phyloP scores from a whole-genome alignment of 129 eudicot species.

The Artemisia argyi region DNA sequence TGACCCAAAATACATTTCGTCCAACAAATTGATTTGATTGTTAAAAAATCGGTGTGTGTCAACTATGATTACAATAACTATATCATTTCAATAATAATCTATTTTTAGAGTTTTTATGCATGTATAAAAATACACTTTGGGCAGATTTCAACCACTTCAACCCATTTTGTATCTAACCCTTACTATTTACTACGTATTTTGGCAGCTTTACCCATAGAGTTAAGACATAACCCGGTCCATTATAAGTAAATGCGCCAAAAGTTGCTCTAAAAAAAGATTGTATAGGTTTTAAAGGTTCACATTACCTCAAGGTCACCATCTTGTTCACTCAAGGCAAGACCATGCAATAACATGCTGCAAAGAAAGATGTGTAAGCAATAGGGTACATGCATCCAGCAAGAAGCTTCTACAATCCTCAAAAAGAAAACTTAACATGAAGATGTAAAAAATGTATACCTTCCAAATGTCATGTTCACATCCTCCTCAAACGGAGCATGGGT shows the following conservation, averaged over 20 bases:
- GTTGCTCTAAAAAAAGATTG: not conserved
- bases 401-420: constrained; percentile 1
- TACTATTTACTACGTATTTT: too few relatives aligned
- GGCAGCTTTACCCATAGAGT: too few relatives aligned
- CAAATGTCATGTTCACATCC: constrained; percentile 88
- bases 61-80: too few relatives aligned
- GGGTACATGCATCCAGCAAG: constrained; percentile 6
- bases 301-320: constrained; percentile 90
- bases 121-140: too few relatives aligned
- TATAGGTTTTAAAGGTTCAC: constrained; percentile 11
- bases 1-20: too few relatives aligned
- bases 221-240: too few relatives aligned
- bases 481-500: constrained; percentile 64
- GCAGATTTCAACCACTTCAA: too few relatives aligned
- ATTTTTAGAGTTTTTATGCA: too few relatives aligned
- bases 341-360: constrained; percentile 86
- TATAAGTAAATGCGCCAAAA: not conserved
- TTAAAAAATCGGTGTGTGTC: too few relatives aligned
- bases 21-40: too few relatives aligned
- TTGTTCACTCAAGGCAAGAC: constrained; percentile 69
- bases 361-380: constrained; percentile 11
- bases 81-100: too few relatives aligned
- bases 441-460: constrained; percentile 46
- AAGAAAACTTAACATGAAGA: constrained; percentile 7
- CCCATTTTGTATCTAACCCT: too few relatives aligned